phyloP scores from a whole-genome alignment of 129 eudicot species.

The Lonicera japonica region DNA sequence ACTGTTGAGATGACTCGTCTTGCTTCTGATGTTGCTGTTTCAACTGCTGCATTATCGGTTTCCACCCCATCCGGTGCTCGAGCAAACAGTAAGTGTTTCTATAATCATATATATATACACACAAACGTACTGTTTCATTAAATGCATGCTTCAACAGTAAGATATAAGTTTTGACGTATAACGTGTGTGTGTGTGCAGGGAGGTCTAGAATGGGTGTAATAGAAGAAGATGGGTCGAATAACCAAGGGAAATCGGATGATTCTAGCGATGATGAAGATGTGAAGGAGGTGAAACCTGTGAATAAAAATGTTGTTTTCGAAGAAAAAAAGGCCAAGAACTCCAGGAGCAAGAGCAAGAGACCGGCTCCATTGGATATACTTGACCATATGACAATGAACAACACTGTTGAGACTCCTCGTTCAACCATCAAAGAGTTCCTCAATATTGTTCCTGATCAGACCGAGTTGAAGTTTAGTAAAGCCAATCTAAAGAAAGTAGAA shows the following conservation, averaged over 20 bases:
- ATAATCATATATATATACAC: too few relatives aligned
- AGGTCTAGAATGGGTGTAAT: slow-evolving; percentile 3
- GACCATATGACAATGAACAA: slow-evolving; percentile 37
- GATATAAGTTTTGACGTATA: neutral
- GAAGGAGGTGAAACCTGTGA: slow-evolving; percentile 1
- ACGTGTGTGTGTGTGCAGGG: neutral
- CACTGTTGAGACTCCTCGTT: slow-evolving; percentile 27
- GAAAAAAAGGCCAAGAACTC: slow-evolving; percentile 5
- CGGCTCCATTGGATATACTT: slow-evolving; percentile 40
- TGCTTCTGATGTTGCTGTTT: slow-evolving; percentile 17
- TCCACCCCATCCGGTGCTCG: slow-evolving; percentile 13
- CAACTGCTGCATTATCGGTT: slow-evolving; percentile 29
- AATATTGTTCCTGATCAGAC: slow-evolving; percentile 22
- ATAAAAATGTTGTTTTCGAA: neutral
- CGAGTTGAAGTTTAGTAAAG: slow-evolving; percentile 24
- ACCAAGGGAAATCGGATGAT: slow-evolving; percentile 1
- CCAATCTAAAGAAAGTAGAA: slow-evolving; percentile 36
- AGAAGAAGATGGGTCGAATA: slow-evolving; percentile 6
- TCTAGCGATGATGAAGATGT: slow-evolving; percentile 1
- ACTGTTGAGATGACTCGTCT: slow-evolving; percentile 12
- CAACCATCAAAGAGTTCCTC: slow-evolving; percentile 29
- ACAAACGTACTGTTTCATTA: neutral
- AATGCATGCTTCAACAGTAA: neutral
- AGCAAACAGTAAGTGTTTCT: slow-evolving; percentile 16
- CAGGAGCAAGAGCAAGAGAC: slow-evolving; percentile 1